A percentile compares a stretch with the other conserved stretches of the same genome.
These are phyloP conservation scores for Tulasnella sp. DNA, from an alignment of 768 basidiomycete species.

Conservation along the genomic window DNA sequence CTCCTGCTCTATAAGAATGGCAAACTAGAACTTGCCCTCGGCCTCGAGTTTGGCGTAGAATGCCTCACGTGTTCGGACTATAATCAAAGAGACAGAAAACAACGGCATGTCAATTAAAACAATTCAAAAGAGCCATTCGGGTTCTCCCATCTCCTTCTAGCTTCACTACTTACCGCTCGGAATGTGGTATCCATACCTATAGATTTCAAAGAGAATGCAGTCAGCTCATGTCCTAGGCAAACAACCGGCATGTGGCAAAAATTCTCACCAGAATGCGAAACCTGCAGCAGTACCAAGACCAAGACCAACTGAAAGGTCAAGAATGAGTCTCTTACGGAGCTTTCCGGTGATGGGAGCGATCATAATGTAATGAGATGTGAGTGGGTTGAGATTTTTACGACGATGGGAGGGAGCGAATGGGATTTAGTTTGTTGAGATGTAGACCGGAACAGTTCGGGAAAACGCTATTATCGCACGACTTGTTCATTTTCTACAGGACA, in stretches of 20 bases:
- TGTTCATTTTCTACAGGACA: too few relatives aligned
- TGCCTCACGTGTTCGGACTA: conserved; percentile 73
- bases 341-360: conserved; percentile 88
- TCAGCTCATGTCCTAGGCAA: not conserved
- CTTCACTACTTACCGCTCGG: conserved; percentile 18
- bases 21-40: too few relatives aligned
- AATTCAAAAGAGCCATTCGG: not conserved
- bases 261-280: conserved; percentile 80
- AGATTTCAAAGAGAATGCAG: not conserved
- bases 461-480: too few relatives aligned
- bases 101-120: not conserved
- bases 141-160: too few relatives aligned
- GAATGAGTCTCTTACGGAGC: conserved; percentile 85
- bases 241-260: conserved; percentile 18
- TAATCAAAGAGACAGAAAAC: conserved; percentile 13
- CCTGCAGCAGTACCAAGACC: conserved; percentile 64
- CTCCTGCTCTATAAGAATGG: too few relatives aligned
- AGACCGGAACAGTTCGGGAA: too few relatives aligned
- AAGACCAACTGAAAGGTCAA: conserved; percentile 60
- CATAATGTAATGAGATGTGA: too few relatives aligned
- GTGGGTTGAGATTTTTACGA: too few relatives aligned
- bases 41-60: conserved; percentile 60
- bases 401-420: too few relatives aligned
- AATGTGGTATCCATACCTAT: conserved; percentile 20
- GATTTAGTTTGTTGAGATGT: too few relatives aligned